Conservation (phyloP, 371 early-diverging fungal species). For the Mortierella sp. region DNA sequence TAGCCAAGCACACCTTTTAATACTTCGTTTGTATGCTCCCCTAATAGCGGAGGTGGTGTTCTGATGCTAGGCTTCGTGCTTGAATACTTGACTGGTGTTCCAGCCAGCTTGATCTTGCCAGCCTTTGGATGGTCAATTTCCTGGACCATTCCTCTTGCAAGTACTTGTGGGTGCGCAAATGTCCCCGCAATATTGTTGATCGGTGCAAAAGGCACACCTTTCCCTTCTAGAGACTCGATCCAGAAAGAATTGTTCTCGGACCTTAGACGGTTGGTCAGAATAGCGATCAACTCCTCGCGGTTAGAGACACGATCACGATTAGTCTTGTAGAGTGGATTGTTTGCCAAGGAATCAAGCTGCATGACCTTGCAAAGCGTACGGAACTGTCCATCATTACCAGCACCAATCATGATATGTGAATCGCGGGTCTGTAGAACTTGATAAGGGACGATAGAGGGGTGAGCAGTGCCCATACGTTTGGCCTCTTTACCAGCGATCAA, state of each 20-base stretch:
- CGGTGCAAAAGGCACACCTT: slow-evolving; percentile 87
- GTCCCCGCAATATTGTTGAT: slow-evolving; percentile 89
- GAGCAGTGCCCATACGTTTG: slow-evolving; percentile 87
- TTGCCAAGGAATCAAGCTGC: slow-evolving; percentile 63
- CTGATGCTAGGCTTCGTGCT: slow-evolving; percentile 74
- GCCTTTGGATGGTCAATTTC: slow-evolving; percentile 85
- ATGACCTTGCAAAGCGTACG: slow-evolving; percentile 69
- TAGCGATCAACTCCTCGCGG: slow-evolving; percentile 70
- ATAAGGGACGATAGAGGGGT: slow-evolving; percentile 94
- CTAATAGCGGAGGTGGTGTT: slow-evolving; percentile 87
- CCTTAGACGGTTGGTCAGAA: slow-evolving; percentile 66
- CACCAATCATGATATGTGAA: slow-evolving; percentile 88
- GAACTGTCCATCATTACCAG: slow-evolving; percentile 92
- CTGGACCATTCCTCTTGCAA: slow-evolving; percentile 81
- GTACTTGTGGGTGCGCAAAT: slow-evolving; percentile 89
- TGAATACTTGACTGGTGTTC: slow-evolving; percentile 86
- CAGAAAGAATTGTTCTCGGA: slow-evolving; percentile 69
- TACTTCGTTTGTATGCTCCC: slow-evolving; percentile 88
- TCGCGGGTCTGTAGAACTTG: slow-evolving; percentile 89
- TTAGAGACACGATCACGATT: slow-evolving; percentile 82
- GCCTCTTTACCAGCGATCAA: slow-evolving; percentile 87
- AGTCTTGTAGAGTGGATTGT: slow-evolving; percentile 67
- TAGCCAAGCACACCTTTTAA: slow-evolving; percentile 73
- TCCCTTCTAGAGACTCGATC: slow-evolving; percentile 72
- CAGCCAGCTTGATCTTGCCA: slow-evolving; percentile 83